Conservation (phyloP, 257 asterid species). For the Agastache rugosa region DNA sequence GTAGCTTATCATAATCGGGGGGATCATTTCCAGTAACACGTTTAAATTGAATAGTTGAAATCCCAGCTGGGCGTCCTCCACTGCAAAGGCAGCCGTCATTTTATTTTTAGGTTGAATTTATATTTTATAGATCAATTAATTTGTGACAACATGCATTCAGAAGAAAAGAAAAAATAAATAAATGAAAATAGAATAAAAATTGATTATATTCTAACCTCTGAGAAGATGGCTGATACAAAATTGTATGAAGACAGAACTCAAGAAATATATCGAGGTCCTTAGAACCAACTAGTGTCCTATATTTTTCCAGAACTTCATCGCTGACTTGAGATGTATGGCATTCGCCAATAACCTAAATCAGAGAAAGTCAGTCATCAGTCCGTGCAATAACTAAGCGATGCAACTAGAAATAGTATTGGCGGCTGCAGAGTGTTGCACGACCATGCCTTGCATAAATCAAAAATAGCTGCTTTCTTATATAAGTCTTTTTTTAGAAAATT, state of each 20-base stretch:
- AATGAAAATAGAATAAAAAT: conserved; percentile 8
- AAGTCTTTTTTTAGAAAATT: neutral
- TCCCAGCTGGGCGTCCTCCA: conserved; percentile 78
- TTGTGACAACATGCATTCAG: conserved; percentile 15
- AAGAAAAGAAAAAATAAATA: neutral
- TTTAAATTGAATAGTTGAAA: conserved; percentile 73
- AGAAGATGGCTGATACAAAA: conserved; percentile 80
- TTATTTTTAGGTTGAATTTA: conserved; percentile 39
- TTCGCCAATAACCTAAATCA: conserved; percentile 87
- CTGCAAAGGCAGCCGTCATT: conserved; percentile 48
- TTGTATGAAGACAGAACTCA: conserved; percentile 85
- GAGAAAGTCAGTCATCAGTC: conserved; percentile 29
- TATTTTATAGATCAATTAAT: conserved; percentile 25
- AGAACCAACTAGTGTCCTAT: conserved; percentile 60
- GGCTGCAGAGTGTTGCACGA: neutral
- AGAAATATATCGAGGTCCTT: conserved; percentile 73
- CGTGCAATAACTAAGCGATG: conserved; percentile 22
- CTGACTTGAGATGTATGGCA: conserved; percentile 70
- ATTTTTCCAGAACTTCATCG: conserved; percentile 65
- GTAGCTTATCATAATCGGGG: conserved; percentile 57
- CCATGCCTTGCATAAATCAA: neutral
- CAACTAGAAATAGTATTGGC: neutral
- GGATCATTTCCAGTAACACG: conserved; percentile 88
- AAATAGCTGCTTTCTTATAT: neutral
- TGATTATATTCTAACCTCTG: conserved; percentile 59